Evolutionary conservation across 208 protist genomes (phyloP), one percentile per base, ranked within the genome.

Genomic region (Wallacemonas sp.): DNA sequence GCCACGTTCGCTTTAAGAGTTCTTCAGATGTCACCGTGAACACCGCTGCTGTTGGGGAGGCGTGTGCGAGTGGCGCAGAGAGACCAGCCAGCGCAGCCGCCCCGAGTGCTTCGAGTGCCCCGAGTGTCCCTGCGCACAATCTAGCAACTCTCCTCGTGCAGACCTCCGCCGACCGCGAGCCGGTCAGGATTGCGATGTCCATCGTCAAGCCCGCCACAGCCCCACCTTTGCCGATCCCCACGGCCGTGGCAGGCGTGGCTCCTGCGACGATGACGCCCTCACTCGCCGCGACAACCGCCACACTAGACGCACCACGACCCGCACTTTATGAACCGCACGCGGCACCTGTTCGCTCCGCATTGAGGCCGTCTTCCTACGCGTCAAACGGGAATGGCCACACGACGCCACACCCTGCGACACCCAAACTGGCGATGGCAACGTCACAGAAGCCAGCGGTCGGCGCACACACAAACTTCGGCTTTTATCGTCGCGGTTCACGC

Each of bases 1-100:
- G 30, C 15, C 51, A 58, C 31, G 51, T 58, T 14, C 51, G 51
- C 26, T 58, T 58, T n/a, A n/a, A n/a, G n/a, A n/a, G n/a, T n/a
- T n/a, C n/a, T n/a, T n/a, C n/a, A n/a, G n/a, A n/a, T n/a, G n/a
- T n/a, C n/a, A n/a, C n/a, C n/a, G n/a, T n/a, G n/a, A n/a, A n/a
- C n/a, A n/a, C n/a, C n/a, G n/a, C n/a, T n/a, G n/a, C n/a, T n/a
- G n/a, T n/a, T n/a, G n/a, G n/a, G n/a, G n/a, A n/a, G n/a, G n/a
- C n/a, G n/a, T n/a, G n/a, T n/a, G n/a, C n/a, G n/a, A n/a, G n/a
- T n/a, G n/a, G n/a, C n/a, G n/a, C n/a, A n/a, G n/a, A n/a, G n/a
- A n/a, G n/a, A n/a, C n/a, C n/a, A n/a, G n/a, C n/a, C n/a, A n/a
- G n/a, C n/a, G n/a, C n/a, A n/a, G n/a, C n/a, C n/a, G n/a, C n/a